phyloP scores from a whole-genome alignment of 1,284 basidiomycete species.

The Ceratobasidium sp. region DNA sequence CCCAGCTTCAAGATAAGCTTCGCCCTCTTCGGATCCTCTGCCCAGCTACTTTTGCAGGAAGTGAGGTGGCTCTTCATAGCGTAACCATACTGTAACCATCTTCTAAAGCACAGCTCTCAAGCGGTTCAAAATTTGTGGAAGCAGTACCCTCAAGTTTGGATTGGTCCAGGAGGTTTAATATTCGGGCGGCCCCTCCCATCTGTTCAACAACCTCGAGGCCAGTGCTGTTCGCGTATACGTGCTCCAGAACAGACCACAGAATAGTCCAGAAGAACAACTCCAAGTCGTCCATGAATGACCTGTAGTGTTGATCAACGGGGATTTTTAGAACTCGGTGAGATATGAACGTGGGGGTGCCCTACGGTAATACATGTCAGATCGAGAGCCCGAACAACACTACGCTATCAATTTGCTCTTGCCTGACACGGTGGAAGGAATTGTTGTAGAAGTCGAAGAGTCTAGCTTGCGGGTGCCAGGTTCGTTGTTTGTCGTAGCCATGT shows the following conservation, averaged over 20 bases:
- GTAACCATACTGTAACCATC: background rate
- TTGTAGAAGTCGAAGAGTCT: background rate
- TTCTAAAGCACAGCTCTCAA: background rate
- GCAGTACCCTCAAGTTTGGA: background rate
- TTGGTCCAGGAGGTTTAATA: background rate
- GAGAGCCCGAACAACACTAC: background rate
- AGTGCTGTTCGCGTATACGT: background rate
- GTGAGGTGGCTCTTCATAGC: background rate
- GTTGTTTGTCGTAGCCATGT: no score
- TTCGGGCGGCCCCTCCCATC: background rate
- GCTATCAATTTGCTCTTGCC: background rate
- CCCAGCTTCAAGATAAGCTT: background rate
- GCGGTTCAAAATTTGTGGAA: background rate
- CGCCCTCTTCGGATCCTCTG: background rate
- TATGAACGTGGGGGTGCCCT: slow-evolving; percentile 26
- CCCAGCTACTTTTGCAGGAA: background rate
- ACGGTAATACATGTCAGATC: background rate
- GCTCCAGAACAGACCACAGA: slow-evolving; percentile 10
- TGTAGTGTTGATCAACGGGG: background rate
- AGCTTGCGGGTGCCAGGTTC: background rate
- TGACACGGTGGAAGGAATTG: background rate
- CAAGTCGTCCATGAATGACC: slow-evolving; percentile 20
- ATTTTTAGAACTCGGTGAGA: slow-evolving; percentile 1
- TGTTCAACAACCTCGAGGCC: background rate
- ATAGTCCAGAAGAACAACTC: slow-evolving; percentile 20